Evolutionary conservation across 2,329 filamentous ascomycete species (phyloP).

Genomic region (Diplodia sapinea): DNA sequence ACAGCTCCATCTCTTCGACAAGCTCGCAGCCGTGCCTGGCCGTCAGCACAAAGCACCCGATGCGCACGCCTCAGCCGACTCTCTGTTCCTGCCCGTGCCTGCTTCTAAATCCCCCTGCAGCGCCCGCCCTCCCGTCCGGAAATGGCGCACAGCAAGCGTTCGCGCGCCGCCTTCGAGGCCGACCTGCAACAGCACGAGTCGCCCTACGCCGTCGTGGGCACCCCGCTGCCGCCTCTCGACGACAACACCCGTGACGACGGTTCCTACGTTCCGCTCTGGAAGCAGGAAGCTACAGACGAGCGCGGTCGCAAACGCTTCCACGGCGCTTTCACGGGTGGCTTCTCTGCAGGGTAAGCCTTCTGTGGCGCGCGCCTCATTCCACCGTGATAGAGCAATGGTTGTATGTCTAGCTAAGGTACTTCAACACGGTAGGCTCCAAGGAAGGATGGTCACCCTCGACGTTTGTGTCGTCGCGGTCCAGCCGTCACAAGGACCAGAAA

Average conservation of each 20-base stretch:
- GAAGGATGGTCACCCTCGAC: constrained; percentile 95
- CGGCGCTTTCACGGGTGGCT: constrained; percentile 95
- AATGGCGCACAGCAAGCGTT: constrained; percentile 67
- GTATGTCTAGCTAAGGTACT: constrained; percentile 61
- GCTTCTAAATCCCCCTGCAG: constrained; percentile 1
- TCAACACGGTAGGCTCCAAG: constrained; percentile 97
- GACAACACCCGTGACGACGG: constrained; percentile 83
- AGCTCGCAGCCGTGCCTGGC: background rate
- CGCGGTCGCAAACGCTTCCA: constrained; percentile 88
- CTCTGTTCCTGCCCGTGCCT: constrained; percentile 9
- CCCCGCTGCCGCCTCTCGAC: constrained; percentile 79
- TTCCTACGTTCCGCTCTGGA: constrained; percentile 93
- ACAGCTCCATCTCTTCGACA: background rate
- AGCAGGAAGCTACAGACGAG: constrained; percentile 96
- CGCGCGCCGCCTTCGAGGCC: constrained; percentile 77
- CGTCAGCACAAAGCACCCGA: constrained; percentile 2
- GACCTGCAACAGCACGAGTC: constrained; percentile 71
- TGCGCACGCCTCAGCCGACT: constrained; percentile 6
- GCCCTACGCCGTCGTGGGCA: constrained; percentile 81
- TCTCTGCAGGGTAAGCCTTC: constrained; percentile 83
- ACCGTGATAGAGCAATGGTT: constrained; percentile 2
- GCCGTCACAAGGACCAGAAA: constrained; percentile 72
- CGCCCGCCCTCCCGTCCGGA: constrained; percentile 5
- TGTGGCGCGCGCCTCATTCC: background rate
- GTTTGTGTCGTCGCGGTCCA: constrained; percentile 87